These are phyloP conservation scores for Phlegmacium glaucopus DNA, from an alignment of 768 basidiomycete species.

Conservation along the genomic window DNA sequence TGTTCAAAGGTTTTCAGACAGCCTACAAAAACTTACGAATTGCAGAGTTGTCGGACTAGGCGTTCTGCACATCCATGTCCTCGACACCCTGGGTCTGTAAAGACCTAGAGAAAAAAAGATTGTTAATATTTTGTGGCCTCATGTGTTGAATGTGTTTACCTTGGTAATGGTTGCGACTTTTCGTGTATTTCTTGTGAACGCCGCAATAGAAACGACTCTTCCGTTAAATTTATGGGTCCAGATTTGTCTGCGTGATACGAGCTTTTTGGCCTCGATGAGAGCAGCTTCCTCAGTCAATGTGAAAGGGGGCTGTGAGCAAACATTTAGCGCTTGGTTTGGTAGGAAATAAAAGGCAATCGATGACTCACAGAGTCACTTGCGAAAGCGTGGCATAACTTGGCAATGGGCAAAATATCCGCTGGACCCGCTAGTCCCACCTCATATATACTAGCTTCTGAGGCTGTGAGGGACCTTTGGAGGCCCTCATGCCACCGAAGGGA, in stretches of 20 bases:
- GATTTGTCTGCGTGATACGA: slow-evolving; percentile 44
- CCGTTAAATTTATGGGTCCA: slow-evolving; percentile 51
- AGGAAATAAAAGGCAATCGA: background rate
- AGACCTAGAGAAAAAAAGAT: slow-evolving; percentile 34
- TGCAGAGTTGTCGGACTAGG: slow-evolving; percentile 56
- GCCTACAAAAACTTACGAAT: slow-evolving; percentile 36
- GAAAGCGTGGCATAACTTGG: slow-evolving; percentile 51
- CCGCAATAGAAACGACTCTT: slow-evolving; percentile 62
- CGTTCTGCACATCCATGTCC: slow-evolving; percentile 55
- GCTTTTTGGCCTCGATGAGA: slow-evolving; percentile 42
- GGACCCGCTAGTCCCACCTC: slow-evolving; percentile 41
- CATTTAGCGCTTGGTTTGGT: slow-evolving; percentile 1
- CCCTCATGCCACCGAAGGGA: slow-evolving; percentile 32
- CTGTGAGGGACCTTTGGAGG: background rate
- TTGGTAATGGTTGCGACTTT: slow-evolving; percentile 66
- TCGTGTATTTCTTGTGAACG: slow-evolving; percentile 58
- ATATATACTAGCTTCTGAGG: slow-evolving; percentile 14
- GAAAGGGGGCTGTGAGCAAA: slow-evolving; percentile 49
- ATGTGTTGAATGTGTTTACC: slow-evolving; percentile 4
- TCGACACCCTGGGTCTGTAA: slow-evolving; percentile 52
- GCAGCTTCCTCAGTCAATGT: slow-evolving; percentile 40
- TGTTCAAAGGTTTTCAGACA: no score
- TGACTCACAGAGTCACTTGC: slow-evolving; percentile 53
- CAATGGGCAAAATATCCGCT: slow-evolving; percentile 37
- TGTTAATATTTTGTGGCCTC: background rate